Evolutionary conservation across 306 rosid genomes (phyloP).

Genomic region (Acacia confusa): DNA sequence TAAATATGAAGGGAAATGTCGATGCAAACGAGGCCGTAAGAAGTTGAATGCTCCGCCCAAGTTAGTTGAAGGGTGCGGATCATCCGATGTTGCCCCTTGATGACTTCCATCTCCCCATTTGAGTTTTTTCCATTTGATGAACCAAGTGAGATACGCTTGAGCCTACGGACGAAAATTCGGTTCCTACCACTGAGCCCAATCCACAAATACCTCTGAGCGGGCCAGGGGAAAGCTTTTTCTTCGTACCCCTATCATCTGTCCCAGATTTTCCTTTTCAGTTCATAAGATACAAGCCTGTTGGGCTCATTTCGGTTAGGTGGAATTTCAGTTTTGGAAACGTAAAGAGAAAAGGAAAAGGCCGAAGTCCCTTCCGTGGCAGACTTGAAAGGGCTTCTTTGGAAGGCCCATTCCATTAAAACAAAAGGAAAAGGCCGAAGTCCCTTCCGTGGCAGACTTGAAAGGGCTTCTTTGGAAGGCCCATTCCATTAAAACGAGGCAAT

Average conservation of each 20-base stretch:
- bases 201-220: neutral
- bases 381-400: neutral
- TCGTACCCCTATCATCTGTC: no score
- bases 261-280: neutral
- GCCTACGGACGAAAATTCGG: neutral
- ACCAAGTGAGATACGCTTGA: no score
- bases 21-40: slow-evolving; percentile 44
- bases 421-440: neutral
- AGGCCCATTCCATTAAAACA: no score
- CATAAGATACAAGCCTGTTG: neutral
- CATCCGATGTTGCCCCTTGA: neutral
- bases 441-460: neutral
- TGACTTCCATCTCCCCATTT: neutral
- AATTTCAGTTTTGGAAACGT: no score
- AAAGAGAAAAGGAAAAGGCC: no score
- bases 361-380: neutral
- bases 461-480: neutral
- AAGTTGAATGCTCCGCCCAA: slow-evolving; percentile 54
- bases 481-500: no score
- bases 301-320: neutral
- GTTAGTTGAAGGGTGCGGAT: neutral
- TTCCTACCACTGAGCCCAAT: neutral
- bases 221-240: no score
- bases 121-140: no score
- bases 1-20: slow-evolving; percentile 24